A percentile compares a stretch with the other conserved stretches of the same genome.
Evolutionary conservation across 1,139 yeast species (phyloP).

Genomic region (Yamadazyma aaseri): DNA sequence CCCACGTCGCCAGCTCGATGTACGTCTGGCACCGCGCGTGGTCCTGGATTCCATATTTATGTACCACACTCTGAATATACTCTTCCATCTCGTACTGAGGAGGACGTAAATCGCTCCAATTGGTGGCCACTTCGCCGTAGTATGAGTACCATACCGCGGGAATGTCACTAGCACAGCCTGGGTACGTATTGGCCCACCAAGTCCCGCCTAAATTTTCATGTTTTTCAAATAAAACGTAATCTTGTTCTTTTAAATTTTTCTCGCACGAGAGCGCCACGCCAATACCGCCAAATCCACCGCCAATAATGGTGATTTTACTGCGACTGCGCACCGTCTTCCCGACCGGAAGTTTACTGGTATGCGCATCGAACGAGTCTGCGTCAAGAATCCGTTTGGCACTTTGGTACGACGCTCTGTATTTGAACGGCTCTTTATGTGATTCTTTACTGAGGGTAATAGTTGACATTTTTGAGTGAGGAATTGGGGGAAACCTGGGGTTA

Average conservation of each 20-base stretch:
- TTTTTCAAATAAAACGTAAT: constrained; percentile 42
- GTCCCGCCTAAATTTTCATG: constrained; percentile 52
- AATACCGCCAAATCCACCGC: constrained; percentile 52
- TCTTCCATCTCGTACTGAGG: constrained; percentile 50
- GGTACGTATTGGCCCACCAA: constrained; percentile 55
- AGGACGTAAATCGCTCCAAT: constrained; percentile 48
- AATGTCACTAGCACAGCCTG: constrained; percentile 53
- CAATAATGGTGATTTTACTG: constrained; percentile 40
- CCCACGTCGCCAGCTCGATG: constrained; percentile 28
- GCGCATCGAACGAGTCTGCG: constrained; percentile 4
- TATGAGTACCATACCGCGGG: constrained; percentile 51
- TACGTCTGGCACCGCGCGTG: constrained; percentile 30
- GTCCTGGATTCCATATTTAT: constrained; percentile 30
- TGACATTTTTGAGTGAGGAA: too few relatives aligned
- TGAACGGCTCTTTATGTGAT: constrained; percentile 34
- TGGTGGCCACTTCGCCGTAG: constrained; percentile 37
- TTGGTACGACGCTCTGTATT: constrained; percentile 28
- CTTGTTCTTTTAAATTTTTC: constrained; percentile 29
- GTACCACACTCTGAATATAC: constrained; percentile 40
- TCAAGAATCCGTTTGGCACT: constrained; percentile 31
- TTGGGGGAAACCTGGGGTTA: too few relatives aligned
- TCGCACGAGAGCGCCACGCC: constrained; percentile 30
- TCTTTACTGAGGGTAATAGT: constrained; percentile 28
- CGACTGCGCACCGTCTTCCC: constrained; percentile 17
- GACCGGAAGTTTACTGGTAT: constrained; percentile 16